Evolutionary conservation across 164 flowering plant genomes (phyloP), one percentile per base, ranked within the genome.

Genomic region (Macadamia integrifolia): DNA sequence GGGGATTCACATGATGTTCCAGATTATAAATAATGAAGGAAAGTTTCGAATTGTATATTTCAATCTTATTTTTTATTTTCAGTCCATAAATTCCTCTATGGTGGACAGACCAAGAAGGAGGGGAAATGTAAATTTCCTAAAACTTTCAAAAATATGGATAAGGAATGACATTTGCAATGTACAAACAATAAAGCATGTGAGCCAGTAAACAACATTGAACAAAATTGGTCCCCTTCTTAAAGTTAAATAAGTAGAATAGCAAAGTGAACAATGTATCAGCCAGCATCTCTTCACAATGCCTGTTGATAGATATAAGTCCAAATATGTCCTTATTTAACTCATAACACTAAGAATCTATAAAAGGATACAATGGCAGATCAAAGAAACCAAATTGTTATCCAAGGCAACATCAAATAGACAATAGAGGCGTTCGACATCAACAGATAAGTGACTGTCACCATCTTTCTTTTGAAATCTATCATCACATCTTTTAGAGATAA

Each of bases 301-400:
- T 11, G 57, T 53, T 53, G 57, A 53, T n/a, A 14, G 15, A 53
- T 53, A 10, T n/a, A 53, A 53, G 17, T 17, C 6, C 15, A 14
- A 53, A n/a, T 53, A 53, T 53, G 17, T 17, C 18, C 6, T 53
- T 53, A 14, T 14, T 53, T 29, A 50, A 65, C 18, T 42, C n/a
- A 65, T 28, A 32, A 55, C 3, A 65, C 8, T 35, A 42, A 56
- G 43, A 48, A 14, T 6, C 30, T 3, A 62, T 42, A 61, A 62
- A 79, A 78, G 99, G 97, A 95, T 95, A 95, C 99, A 95, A 31
- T 95, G 98, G 80, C 98, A 91, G 66, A 95, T 84, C 74, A 95
- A 74, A 72, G 92, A 87, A 77, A 79, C 86, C 84, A 92, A 81
- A 81, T 89, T 95, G 78, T 89, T 88, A 77, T 92, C 93, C 78